Conservation (phyloP, 2,329 filamentous ascomycete species). For the Sclerotinia spermophila region DNA sequence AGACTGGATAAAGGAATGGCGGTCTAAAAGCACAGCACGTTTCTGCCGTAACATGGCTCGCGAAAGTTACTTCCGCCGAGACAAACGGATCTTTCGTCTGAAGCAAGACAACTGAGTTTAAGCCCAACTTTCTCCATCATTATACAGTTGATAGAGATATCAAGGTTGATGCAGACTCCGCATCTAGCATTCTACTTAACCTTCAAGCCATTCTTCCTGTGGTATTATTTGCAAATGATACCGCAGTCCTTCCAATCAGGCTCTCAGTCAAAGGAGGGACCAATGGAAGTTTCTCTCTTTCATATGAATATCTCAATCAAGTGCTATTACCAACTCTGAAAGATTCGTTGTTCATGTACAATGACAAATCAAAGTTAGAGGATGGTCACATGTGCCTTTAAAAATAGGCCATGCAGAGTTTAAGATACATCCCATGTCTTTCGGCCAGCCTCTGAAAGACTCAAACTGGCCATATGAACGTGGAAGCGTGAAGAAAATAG, state of each 20-base stretch:
- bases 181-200: slow-evolving; percentile 54
- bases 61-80: slow-evolving; percentile 48
- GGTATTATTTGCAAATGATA: slow-evolving; percentile 51
- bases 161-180: slow-evolving; percentile 49
- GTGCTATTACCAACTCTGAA: slow-evolving; percentile 55
- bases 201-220: slow-evolving; percentile 60
- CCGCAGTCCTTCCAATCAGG: slow-evolving; percentile 43
- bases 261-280: slow-evolving; percentile 56
- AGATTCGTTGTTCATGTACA: slow-evolving; percentile 50
- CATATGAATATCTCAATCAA: slow-evolving; percentile 61
- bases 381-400: slow-evolving; percentile 44
- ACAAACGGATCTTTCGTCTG: slow-evolving; percentile 51
- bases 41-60: slow-evolving; percentile 52
- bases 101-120: slow-evolving; percentile 40
- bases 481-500: slow-evolving; percentile 44
- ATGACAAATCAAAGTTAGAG: slow-evolving; percentile 44
- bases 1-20: slow-evolving; percentile 27
- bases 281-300: slow-evolving; percentile 54
- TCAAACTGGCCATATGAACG: slow-evolving; percentile 31
- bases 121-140: slow-evolving; percentile 32
- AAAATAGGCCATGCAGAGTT: slow-evolving; percentile 42
- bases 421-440: slow-evolving; percentile 42
- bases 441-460: slow-evolving; percentile 41
- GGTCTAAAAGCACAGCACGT: slow-evolving; percentile 59
- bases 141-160: slow-evolving; percentile 41